Base-by-base conservation (phyloP, 2,329 filamentous ascomycete species). In the Clarireedia hainanense region DNA sequence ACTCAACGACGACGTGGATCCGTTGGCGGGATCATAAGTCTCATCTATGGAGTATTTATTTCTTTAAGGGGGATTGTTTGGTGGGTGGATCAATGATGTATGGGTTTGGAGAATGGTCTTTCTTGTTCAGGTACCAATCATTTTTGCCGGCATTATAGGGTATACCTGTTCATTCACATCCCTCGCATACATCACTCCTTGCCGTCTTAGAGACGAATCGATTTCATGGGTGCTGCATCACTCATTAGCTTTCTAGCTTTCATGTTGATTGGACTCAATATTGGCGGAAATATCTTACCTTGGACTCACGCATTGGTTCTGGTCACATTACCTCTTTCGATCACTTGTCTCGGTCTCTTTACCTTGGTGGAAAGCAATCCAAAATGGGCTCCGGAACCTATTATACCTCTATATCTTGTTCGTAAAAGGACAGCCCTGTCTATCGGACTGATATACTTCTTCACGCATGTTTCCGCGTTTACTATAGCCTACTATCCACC, bases 71-170 rank as follows among this genome's bases (percentile, higher is more conserved):
- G 86, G 84, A 4, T 84, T 86, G 0, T 64, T 90, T 1, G 88
- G 80, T 62, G 87, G 88, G 2, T 68, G 86, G 7, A 68, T 89
- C n/a, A 80, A 85, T 0, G 86, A 90, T 67, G 79, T 75, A 6
- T 75, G 89, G 47, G 85, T 86, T 34, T 90, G 87, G 86, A 75
- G 86, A 62, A 89, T 84, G 82, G 79, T 86, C 0, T 91, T 92
- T 66, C 69, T 88, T 15, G 76, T 76, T 2, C 88, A 91, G 66
- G 79, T 81, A 0, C 88, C 88, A 2, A 67, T 89, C 4, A 86
- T 85, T 56, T 65, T 84, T 6, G 52, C 84, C 2, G 85, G 86
- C 1, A 81, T 86, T 62, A 50, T 82, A 4, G 74, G 6, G 85
- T 89, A 12, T 76, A 76, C 47, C 64, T 83, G 9, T 73, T 78